Conservation (phyloP, 208 protist genomes). For the Crithidia brevicula region DNA sequence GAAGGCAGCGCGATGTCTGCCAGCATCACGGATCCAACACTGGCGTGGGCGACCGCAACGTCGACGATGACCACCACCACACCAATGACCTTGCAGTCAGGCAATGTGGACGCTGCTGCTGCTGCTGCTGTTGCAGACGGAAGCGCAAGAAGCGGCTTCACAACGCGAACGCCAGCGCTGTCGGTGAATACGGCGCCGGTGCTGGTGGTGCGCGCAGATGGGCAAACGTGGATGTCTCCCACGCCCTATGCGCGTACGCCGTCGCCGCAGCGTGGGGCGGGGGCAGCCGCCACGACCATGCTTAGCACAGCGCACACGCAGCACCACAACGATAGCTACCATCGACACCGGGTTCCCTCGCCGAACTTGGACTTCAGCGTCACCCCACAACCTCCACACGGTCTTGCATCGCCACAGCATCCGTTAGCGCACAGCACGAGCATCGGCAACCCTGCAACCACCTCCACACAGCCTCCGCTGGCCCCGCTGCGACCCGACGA, state of each 20-base stretch:
- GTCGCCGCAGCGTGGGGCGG: neutral
- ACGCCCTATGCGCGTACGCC: too few species aligned
- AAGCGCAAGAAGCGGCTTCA: too few species aligned
- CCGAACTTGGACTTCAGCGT: too few species aligned
- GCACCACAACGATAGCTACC: too few species aligned
- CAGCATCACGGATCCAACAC: neutral
- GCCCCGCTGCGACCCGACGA: slow-evolving; percentile 42
- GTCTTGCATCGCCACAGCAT: neutral
- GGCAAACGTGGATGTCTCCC: too few species aligned
- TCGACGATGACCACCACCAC: neutral
- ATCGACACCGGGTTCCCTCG: too few species aligned
- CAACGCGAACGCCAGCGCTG: neutral
- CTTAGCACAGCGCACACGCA: neutral
- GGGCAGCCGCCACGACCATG: neutral
- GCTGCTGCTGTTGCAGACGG: too few species aligned
- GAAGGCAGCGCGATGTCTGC: slow-evolving; percentile 4
- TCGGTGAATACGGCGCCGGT: neutral
- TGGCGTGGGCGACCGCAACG: neutral
- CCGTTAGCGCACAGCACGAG: neutral
- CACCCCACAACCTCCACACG: too few species aligned
- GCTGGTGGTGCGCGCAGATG: too few species aligned
- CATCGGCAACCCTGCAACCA: neutral
- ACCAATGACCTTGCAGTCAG: neutral
- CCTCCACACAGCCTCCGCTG: slow-evolving; percentile 13
- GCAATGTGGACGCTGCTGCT: neutral